A percentile compares a stretch with the other conserved stretches of the same genome.
phyloP scores from a whole-genome alignment of 345 rosid genomes.

The Brassica incana region DNA sequence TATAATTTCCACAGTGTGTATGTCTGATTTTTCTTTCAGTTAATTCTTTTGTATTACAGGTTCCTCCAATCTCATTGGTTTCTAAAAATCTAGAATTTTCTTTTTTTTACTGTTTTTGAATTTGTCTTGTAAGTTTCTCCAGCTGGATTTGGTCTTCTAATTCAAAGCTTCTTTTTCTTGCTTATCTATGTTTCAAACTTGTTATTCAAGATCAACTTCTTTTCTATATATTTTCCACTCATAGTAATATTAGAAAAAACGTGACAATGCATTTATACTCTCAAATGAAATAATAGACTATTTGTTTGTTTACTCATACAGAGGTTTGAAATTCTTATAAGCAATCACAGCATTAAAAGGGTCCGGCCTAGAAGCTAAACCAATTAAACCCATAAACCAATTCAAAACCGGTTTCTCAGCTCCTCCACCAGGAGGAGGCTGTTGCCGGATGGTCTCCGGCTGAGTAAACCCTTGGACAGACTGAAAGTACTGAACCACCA shows the following conservation, averaged over 20 bases:
- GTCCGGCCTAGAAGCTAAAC: constrained; percentile 59
- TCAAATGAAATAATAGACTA: neutral
- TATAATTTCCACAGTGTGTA: neutral
- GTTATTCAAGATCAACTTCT: neutral
- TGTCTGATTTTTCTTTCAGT: constrained; percentile 6
- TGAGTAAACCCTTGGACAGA: constrained; percentile 70
- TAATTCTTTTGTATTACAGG: constrained; percentile 32
- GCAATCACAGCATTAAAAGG: constrained; percentile 89
- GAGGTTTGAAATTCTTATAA: constrained; percentile 79
- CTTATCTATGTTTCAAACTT: neutral
- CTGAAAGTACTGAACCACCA: constrained; percentile 80
- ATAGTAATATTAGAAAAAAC: neutral
- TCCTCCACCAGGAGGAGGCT: constrained; percentile 50
- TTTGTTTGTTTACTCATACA: constrained; percentile 38
- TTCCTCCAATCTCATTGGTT: constrained; percentile 24
- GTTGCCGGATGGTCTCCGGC: constrained; percentile 59
- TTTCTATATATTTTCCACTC: neutral
- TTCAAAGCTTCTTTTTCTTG: neutral
- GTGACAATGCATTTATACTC: neutral
- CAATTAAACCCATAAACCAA: constrained; percentile 54
- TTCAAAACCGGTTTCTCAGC: constrained; percentile 43
- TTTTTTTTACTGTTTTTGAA: neutral
- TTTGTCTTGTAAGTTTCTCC: constrained; percentile 24
- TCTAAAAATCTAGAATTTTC: neutral
- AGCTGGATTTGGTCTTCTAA: constrained; percentile 18